Conservation (phyloP, 2,329 filamentous ascomycete genomes). For the Penicillium olsonii region DNA sequence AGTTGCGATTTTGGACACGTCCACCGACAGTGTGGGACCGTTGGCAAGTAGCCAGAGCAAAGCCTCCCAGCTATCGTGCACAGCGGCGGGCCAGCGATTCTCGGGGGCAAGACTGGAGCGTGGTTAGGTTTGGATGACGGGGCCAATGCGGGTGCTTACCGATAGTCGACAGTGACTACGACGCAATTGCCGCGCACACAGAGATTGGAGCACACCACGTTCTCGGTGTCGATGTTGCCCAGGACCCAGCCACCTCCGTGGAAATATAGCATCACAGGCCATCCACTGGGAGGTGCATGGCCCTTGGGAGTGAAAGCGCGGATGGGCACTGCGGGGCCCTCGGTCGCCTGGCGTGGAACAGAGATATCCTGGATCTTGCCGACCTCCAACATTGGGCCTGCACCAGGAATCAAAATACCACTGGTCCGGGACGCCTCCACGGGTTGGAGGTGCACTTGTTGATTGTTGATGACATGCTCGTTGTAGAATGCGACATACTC, state of each 20-base stretch:
- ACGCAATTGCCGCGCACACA: slow-evolving; percentile 54
- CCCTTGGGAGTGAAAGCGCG: slow-evolving; percentile 56
- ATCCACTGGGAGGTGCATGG: slow-evolving; percentile 47
- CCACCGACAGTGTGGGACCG: slow-evolving; percentile 40
- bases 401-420: slow-evolving; percentile 56
- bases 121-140: not conserved
- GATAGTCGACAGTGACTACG: slow-evolving; percentile 58
- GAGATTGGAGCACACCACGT: slow-evolving; percentile 58
- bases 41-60: slow-evolving; percentile 51
- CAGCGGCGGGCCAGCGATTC: slow-evolving; percentile 57
- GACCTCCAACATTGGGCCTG: slow-evolving; percentile 52
- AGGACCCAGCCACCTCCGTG: slow-evolving; percentile 63
- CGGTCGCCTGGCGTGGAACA: slow-evolving; percentile 46
- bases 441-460: slow-evolving; percentile 58
- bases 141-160: slow-evolving; percentile 37
- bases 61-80: slow-evolving; percentile 59
- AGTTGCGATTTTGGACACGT: slow-evolving; percentile 50
- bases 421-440: slow-evolving; percentile 54
- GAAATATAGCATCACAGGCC: slow-evolving; percentile 59
- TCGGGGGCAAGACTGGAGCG: slow-evolving; percentile 56
- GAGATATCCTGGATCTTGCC: slow-evolving; percentile 49
- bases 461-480: slow-evolving; percentile 51
- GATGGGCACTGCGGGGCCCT: slow-evolving; percentile 52
- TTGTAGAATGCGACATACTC: slow-evolving; percentile 59
- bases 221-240: slow-evolving; percentile 60